phyloP scores from a whole-genome alignment of 2,329 filamentous ascomycete species.

The Zasmidium angulare region DNA sequence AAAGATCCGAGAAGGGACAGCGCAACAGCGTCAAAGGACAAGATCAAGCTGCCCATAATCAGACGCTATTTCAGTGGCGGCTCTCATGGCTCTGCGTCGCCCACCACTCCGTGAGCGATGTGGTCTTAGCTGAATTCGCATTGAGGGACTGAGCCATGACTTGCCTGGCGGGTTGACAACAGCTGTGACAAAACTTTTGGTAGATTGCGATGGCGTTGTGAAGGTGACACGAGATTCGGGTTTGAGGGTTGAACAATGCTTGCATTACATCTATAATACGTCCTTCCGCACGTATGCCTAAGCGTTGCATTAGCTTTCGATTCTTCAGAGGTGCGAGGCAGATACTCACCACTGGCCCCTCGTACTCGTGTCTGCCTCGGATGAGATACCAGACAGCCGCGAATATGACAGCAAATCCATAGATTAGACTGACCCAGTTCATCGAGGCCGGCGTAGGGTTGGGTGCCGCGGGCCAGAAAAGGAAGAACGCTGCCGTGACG shows the following conservation, averaged over 20 bases:
- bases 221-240: no score
- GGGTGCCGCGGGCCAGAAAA: conserved; percentile 14
- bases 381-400: conserved; percentile 19
- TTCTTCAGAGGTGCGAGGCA: not conserved
- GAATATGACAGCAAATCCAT: conserved; percentile 27
- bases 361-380: conserved; percentile 22
- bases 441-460: conserved; percentile 19
- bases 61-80: not conserved
- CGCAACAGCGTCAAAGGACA: not conserved
- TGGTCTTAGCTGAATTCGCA: not conserved
- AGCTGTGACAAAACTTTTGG: no score
- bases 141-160: not conserved
- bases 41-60: not conserved
- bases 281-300: conserved; percentile 1
- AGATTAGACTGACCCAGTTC: conserved; percentile 31
- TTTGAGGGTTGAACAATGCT: not conserved
- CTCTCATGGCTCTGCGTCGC: not conserved
- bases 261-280: not conserved
- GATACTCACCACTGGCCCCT: conserved; percentile 20
- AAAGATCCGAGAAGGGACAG: not conserved
- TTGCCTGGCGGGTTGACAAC: no score
- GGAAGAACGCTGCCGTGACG: conserved; percentile 3
- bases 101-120: not conserved
- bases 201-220: no score
- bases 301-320: not conserved